These are phyloP conservation scores for Wickerhamomyces sp. DNA, from an alignment of 1,139 yeast species.

Conservation along the genomic window DNA sequence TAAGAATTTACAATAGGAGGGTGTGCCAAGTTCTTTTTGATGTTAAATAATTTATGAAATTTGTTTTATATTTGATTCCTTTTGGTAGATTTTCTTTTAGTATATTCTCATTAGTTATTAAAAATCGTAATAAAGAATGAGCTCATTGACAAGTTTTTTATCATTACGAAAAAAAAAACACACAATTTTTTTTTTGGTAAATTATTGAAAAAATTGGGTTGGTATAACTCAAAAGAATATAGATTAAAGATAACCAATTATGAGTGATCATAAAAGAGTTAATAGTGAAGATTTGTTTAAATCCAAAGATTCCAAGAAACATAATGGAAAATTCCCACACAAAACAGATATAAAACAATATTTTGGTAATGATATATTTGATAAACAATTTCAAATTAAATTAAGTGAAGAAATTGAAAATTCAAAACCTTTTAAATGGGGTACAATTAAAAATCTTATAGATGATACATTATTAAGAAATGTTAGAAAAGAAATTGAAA, in stretches of 20 bases:
- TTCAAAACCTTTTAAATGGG: constrained; percentile 85
- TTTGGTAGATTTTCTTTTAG: too few relatives aligned
- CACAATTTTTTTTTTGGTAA: too few relatives aligned
- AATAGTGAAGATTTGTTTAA: neutral
- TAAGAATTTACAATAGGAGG: too few relatives aligned
- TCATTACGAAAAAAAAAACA: too few relatives aligned
- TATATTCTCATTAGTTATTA: too few relatives aligned
- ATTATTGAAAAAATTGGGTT: too few relatives aligned
- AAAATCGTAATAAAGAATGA: too few relatives aligned
- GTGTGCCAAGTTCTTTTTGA: too few relatives aligned
- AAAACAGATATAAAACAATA: constrained; percentile 39
- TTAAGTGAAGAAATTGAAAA: constrained; percentile 38
- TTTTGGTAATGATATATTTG: constrained; percentile 56
- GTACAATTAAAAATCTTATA: constrained; percentile 67
- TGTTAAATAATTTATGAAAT: too few relatives aligned
- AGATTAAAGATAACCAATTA: neutral
- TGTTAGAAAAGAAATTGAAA: constrained; percentile 80
- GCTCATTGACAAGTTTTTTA: too few relatives aligned
- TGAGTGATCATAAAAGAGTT: constrained; percentile 1
- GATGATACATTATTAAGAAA: constrained; percentile 71
- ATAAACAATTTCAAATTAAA: constrained; percentile 35
- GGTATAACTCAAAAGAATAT: neutral
- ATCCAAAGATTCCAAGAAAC: constrained; percentile 7
- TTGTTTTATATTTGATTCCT: too few relatives aligned
- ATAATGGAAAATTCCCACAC: constrained; percentile 12